Base-by-base conservation (phyloP, 2,329 filamentous ascomycete species). In the Diaporthe aspalathi region DNA sequence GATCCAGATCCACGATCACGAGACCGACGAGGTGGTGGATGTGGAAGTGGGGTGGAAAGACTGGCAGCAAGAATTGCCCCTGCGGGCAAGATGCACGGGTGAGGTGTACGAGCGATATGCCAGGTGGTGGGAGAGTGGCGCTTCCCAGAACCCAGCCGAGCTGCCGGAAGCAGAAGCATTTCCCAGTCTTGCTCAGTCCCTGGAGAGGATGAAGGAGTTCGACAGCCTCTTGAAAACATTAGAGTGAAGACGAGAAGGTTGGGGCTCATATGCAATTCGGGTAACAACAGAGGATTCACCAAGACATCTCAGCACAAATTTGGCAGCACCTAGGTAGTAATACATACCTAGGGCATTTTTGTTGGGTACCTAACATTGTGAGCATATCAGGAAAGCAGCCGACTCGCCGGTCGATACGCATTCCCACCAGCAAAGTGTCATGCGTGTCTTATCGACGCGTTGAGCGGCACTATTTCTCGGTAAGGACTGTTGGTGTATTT, bases 51-150 rank as follows among this genome's bases (percentile, higher is more conserved):
- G 78, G 8, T 82, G 79, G 72, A 74, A 78, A 38, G 81, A 82
- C 27, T 80, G 78, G 57, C 82, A 79, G 73, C 79, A 80, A 38
- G 74, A 79, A 5, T 73, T 84, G 16, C 80, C 81, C 1, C 67
- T 77, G 1, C 77, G 77, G 40, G 80, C 79, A 8, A 79, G 81
- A 68, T 83, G 83, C 74, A 83, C 86, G 60, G 84, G 82, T 0
- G 82, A 81, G 67, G 74, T 85, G 12, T 87, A 86, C 77, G 85
- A 87, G 76, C 82, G 83, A 1, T 87, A 81, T 77, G 82, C 83
- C 6, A 54, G 16, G 14, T 71, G 63, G 69, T 62, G 52, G 69
- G 35, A 52, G 27, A 24, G 14, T 14, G 69, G 69, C 17, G 62
- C 12, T 29, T 49, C 62, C 22, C 12, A 9, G 5, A 27, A 47